Evolutionary conservation across 805 yeast species (phyloP), one percentile per base, ranked within the genome.

Genomic region (Candida krabiensis): DNA sequence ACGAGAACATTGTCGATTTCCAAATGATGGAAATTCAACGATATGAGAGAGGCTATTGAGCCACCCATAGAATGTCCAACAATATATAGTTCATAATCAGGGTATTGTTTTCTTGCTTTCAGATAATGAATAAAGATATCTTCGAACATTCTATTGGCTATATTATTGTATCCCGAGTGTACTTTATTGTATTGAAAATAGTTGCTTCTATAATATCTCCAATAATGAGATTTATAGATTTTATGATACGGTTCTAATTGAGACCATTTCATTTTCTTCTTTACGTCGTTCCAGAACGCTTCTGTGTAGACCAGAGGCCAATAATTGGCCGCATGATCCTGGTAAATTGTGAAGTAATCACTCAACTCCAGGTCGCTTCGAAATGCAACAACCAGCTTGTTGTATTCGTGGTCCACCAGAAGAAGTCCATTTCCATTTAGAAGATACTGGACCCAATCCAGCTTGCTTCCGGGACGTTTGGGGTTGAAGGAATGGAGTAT

Each of bases 41-140:
- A 46, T 1, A 43, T 40, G 7, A 49, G 30, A 17, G 50, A 49
- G 2, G 53, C 53, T 5, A 49, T 44, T 4, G 53, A 46, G 4
- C 53, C 53, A 9, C 53, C 53, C 50, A 49, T 46, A 5, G 53
- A 49, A 34, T 49, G 53, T n/a, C 53, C 53, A 17, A 41, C 29
- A 24, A 49, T 32, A 14, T 30, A 33, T 25, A 49, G 42, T 21
- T 40, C 21, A 25, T 46, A 49, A 18, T 40, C 37, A 1, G 50
- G 48, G 33, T 37, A 44, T 29, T 35, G 30, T 19, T 37, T 26
- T 22, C 35, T 40, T 15, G 39, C 28, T 12, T 31, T 30, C 11
- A 44, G 14, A 28, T 49, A 49, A 12, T 41, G 41, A 9, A 41
- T 42, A 28, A 49, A 38, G 8, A 49, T 43, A 5, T 46, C 53